phyloP scores from a whole-genome alignment of 1,284 basidiomycete genomes.

The Phellopilus nigrolimitatus region DNA sequence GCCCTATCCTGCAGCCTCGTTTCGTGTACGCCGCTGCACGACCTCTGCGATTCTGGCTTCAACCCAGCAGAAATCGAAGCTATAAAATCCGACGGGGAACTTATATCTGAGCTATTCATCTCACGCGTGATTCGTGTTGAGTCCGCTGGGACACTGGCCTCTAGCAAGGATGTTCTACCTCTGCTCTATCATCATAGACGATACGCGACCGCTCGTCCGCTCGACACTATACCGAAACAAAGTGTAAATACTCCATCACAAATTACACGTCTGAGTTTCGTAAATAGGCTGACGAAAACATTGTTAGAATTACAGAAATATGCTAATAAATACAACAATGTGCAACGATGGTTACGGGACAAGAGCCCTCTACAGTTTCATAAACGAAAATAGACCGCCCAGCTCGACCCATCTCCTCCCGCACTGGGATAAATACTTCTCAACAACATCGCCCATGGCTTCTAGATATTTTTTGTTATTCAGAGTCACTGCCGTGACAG shows the following conservation, averaged over 20 bases:
- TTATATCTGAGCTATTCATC: constrained; percentile 45
- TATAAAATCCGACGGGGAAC: constrained; percentile 23
- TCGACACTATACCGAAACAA: constrained; percentile 12
- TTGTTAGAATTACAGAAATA: constrained; percentile 10
- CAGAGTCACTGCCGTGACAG: constrained; percentile 44
- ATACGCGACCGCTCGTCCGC: constrained; percentile 36
- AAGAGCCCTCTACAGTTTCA: constrained; percentile 43
- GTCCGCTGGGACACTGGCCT: constrained; percentile 20
- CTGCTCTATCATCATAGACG: constrained; percentile 42
- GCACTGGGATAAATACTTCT: constrained; percentile 78
- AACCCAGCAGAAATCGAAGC: background rate
- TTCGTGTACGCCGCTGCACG: constrained; percentile 25
- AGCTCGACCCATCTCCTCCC: constrained; percentile 87
- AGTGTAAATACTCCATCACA: constrained; percentile 5
- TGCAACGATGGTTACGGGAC: background rate
- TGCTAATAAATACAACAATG: constrained; percentile 17
- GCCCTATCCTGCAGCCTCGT: constrained; percentile 53
- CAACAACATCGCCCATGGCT: constrained; percentile 52
- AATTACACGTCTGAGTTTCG: background rate
- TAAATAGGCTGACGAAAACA: background rate
- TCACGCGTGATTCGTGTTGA: constrained; percentile 45
- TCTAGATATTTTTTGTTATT: constrained; percentile 50
- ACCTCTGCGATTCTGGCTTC: constrained; percentile 3
- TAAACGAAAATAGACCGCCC: constrained; percentile 70
- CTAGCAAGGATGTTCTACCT: constrained; percentile 29